phyloP scores from a whole-genome alignment of 140 eudicot genomes.

The Stevia rebaudiana region DNA sequence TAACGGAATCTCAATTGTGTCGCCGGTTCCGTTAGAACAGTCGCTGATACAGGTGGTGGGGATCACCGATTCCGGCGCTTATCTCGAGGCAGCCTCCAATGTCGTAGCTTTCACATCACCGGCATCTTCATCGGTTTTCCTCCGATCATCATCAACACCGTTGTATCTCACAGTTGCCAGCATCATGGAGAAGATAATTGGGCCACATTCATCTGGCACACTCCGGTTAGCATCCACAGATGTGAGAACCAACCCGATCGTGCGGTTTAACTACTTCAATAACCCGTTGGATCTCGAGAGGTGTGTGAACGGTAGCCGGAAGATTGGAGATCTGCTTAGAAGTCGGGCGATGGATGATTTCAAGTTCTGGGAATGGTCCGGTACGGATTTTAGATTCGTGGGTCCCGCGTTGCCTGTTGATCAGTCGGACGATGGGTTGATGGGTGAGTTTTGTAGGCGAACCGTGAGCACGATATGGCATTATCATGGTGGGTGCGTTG shows the following conservation, averaged over 20 bases:
- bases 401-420: slow-evolving; percentile 75
- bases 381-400: slow-evolving; percentile 60
- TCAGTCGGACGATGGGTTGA: slow-evolving; percentile 30
- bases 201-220: slow-evolving; percentile 67
- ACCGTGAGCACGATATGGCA: slow-evolving; percentile 94
- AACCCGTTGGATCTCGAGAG: slow-evolving; percentile 51
- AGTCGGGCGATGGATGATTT: slow-evolving; percentile 73
- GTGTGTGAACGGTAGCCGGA: slow-evolving; percentile 74
- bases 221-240: slow-evolving; percentile 76
- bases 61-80: slow-evolving; percentile 73
- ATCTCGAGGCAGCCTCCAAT: slow-evolving; percentile 90
- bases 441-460: slow-evolving; percentile 70
- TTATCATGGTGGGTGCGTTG: slow-evolving; percentile 90
- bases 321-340: slow-evolving; percentile 55
- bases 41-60: slow-evolving; percentile 95
- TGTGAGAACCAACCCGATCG: slow-evolving; percentile 65
- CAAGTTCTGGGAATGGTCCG: slow-evolving; percentile 55
- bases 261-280: slow-evolving; percentile 77
- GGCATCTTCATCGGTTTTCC: slow-evolving; percentile 35
- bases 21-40: slow-evolving; percentile 71
- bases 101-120: slow-evolving; percentile 60
- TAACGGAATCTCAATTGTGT: slow-evolving; percentile 85
- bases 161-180: slow-evolving; percentile 79
- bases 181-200: slow-evolving; percentile 74
- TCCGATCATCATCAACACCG: slow-evolving; percentile 47